A percentile compares a stretch with the other conserved stretches of the same genome.
Conservation (phyloP, 352 stramenopile species). For the Phytophthora pinifolia region DNA sequence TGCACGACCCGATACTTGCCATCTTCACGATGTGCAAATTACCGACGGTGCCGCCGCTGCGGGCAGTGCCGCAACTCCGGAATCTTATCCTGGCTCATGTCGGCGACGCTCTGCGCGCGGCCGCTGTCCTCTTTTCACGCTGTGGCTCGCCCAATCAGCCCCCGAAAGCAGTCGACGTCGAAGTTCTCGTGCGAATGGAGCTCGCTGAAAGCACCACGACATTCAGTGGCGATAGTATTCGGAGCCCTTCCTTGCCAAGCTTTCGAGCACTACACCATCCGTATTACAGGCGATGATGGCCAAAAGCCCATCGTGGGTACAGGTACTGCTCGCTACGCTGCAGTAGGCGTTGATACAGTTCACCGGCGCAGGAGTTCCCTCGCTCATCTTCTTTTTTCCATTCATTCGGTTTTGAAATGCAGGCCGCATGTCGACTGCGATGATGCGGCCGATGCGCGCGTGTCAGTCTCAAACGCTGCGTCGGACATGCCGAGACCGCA, state of each 20-base stretch:
- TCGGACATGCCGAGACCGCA: not conserved
- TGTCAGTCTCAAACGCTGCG: too few species aligned
- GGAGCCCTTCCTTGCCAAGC: constrained; percentile 23
- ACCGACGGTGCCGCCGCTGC: constrained; percentile 1
- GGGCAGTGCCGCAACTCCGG: constrained; percentile 2
- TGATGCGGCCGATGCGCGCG: not conserved
- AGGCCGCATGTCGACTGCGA: not conserved
- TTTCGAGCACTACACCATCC: constrained; percentile 11
- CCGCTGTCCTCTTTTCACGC: constrained; percentile 24
- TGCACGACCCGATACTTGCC: constrained; percentile 14
- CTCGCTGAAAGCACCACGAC: constrained; percentile 24
- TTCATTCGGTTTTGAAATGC: too few species aligned
- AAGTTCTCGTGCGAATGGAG: constrained; percentile 23
- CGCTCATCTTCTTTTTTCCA: too few species aligned
- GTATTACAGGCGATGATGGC: too few species aligned
- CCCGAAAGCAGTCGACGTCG: constrained; percentile 22
- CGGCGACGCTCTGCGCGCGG: constrained; percentile 7
- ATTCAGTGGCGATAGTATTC: constrained; percentile 17
- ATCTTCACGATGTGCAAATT: constrained; percentile 21
- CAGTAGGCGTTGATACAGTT: too few species aligned
- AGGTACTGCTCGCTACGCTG: too few species aligned
- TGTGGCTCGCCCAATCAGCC: constrained; percentile 25
- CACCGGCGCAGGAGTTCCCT: too few species aligned
- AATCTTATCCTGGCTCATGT: constrained; percentile 26
- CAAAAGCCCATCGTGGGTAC: too few species aligned